Evolutionary conservation across 2,329 filamentous ascomycete species (phyloP).

Genomic region (Aspergillus aculeatus): DNA sequence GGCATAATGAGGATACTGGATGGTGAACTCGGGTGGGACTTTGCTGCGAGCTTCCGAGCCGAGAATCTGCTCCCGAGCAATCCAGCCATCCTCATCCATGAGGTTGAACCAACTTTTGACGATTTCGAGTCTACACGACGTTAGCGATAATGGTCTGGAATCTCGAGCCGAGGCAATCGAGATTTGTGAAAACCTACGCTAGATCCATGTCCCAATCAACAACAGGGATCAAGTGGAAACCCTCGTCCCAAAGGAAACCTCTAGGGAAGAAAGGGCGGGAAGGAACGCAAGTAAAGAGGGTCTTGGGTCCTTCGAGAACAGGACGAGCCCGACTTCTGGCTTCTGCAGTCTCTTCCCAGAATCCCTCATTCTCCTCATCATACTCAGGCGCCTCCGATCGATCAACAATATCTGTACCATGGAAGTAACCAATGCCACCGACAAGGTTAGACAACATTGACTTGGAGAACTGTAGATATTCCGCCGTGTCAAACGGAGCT

Average conservation of each 20-base stretch:
- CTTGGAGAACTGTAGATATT: constrained; percentile 77
- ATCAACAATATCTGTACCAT: constrained; percentile 84
- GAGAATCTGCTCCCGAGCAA: constrained; percentile 91
- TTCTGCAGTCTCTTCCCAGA: constrained; percentile 88
- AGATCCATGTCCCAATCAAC: constrained; percentile 93
- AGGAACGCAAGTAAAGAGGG: constrained; percentile 87
- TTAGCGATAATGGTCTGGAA: constrained; percentile 15
- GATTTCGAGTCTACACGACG: constrained; percentile 62
- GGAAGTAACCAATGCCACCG: constrained; percentile 93
- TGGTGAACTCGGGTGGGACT: constrained; percentile 87
- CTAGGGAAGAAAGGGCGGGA: constrained; percentile 94
- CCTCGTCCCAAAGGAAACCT: constrained; percentile 97
- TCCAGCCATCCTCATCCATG: constrained; percentile 98
- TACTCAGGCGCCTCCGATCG: constrained; percentile 90
- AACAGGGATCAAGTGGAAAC: constrained; percentile 88
- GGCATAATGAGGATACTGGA: constrained; percentile 95
- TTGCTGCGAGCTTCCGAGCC: constrained; percentile 90
- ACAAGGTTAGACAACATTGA: constrained; percentile 92
- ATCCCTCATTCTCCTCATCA: constrained; percentile 90
- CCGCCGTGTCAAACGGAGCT: constrained; percentile 69
- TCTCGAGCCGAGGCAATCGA: background rate
- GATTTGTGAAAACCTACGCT: constrained; percentile 48
- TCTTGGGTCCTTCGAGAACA: constrained; percentile 74
- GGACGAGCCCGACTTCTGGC: constrained; percentile 69
- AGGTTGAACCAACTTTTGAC: constrained; percentile 93